phyloP scores from a whole-genome alignment of 805 yeast genomes.

The Hagleromyces aurorensis region DNA sequence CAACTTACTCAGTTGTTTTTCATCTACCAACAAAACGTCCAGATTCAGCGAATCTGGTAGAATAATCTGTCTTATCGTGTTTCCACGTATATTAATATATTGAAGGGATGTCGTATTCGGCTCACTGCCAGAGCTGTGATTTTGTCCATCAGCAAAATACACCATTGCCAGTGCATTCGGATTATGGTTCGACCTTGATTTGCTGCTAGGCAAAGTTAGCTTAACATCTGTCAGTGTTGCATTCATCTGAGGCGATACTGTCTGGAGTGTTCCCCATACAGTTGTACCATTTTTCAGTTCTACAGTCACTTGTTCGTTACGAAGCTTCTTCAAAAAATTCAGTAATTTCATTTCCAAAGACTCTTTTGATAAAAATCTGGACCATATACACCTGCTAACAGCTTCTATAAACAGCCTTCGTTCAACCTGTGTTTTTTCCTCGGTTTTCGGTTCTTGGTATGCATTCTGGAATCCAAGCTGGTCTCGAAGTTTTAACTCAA shows the following conservation, averaged over 20 bases:
- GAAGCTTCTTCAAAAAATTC: conserved; percentile 70
- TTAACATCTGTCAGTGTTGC: conserved; percentile 72
- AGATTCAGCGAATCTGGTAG: conserved; percentile 82
- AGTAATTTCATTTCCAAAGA: conserved; percentile 30
- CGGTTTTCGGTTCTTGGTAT: too few species aligned
- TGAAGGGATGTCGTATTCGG: conserved; percentile 52
- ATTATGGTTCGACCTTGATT: conserved; percentile 6
- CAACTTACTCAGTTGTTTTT: conserved; percentile 21
- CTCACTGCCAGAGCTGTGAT: conserved; percentile 4
- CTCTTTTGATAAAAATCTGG: too few species aligned
- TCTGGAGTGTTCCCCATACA: conserved; percentile 72
- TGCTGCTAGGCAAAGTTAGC: conserved; percentile 55
- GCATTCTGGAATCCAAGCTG: too few species aligned
- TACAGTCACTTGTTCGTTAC: conserved; percentile 79
- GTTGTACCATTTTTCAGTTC: conserved; percentile 89
- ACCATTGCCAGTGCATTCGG: conserved; percentile 21
- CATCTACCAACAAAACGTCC: conserved; percentile 50
- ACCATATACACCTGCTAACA: too few species aligned
- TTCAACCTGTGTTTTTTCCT: too few species aligned
- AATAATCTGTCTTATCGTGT: conserved; percentile 72
- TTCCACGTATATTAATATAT: conserved; percentile 81
- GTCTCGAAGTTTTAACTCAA: too few species aligned
- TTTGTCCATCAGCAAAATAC: conserved; percentile 16
- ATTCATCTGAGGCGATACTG: conserved; percentile 89
- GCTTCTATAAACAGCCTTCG: too few species aligned